Percentiles rank a stretch among this genome's conserved stretches.
These are phyloP conservation scores for Mycena kentingensis DNA, from an alignment of 768 basidiomycete species.

Conservation along the genomic window DNA sequence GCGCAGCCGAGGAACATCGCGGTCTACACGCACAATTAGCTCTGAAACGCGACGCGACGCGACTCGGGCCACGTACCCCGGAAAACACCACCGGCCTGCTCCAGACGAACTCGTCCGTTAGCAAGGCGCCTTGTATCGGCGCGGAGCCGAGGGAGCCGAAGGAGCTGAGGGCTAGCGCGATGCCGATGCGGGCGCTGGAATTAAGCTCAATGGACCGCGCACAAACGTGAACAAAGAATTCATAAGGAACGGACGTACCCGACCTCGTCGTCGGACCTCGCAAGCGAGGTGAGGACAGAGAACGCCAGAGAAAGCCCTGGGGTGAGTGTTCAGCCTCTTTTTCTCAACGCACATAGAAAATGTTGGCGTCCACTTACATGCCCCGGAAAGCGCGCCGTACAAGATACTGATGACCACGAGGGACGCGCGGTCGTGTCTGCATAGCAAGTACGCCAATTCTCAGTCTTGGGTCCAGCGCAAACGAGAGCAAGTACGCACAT, in stretches of 20 bases:
- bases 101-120: conserved; percentile 20
- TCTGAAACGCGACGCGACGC: neutral
- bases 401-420: conserved; percentile 44
- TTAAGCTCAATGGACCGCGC: neutral
- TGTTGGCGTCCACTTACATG: conserved; percentile 34
- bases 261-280: conserved; percentile 35
- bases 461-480: neutral
- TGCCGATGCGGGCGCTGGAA: conserved; percentile 38
- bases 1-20: neutral
- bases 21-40: neutral
- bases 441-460: neutral
- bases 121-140: conserved; percentile 1
- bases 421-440: conserved; percentile 37
- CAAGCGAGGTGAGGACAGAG: conserved; percentile 33
- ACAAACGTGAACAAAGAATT: neutral
- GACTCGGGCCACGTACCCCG: conserved; percentile 26
- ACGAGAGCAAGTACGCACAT: conserved; percentile 29
- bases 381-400: conserved; percentile 53
- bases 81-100: conserved; percentile 36
- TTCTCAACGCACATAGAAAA: neutral
- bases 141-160: conserved; percentile 1
- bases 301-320: conserved; percentile 39
- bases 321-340: neutral
- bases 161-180: conserved; percentile 16
- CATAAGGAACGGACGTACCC: conserved; percentile 30